These are phyloP conservation scores for Wickerhamiella lipophila DNA, from an alignment of 805 yeast species.

Conservation along the genomic window DNA sequence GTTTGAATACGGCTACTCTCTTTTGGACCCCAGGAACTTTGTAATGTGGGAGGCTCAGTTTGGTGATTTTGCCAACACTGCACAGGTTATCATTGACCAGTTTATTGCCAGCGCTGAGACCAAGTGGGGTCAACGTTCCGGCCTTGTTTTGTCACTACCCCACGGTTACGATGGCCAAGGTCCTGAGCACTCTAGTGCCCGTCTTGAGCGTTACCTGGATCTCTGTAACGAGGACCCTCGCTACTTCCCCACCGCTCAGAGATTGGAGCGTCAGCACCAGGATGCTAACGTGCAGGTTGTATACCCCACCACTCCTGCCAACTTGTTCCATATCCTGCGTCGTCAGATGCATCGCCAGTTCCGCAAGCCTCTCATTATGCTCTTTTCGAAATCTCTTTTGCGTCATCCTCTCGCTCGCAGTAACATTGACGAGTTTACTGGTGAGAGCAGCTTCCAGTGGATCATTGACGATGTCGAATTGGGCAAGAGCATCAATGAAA, in stretches of 20 bases:
- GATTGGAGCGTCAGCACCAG: slow-evolving; percentile 94
- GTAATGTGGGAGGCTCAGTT: slow-evolving; percentile 99
- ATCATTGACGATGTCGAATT: slow-evolving; percentile 84
- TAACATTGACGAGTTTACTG: slow-evolving; percentile 66
- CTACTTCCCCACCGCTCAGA: slow-evolving; percentile 77
- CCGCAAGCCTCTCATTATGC: slow-evolving; percentile 65
- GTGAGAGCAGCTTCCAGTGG: slow-evolving; percentile 89
- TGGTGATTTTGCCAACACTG: slow-evolving; percentile 99
- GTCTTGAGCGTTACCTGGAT: slow-evolving; percentile 93
- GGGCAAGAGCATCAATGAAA: slow-evolving; percentile 61
- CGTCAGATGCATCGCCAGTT: slow-evolving; percentile 99
- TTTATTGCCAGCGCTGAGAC: slow-evolving; percentile 93
- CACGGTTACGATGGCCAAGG: slow-evolving; percentile 99
- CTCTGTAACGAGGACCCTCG: slow-evolving; percentile 93
- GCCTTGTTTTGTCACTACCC: slow-evolving; percentile 86
- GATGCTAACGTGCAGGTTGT: slow-evolving; percentile 97
- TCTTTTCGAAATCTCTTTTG: slow-evolving; percentile 86
- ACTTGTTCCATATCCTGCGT: slow-evolving; percentile 89
- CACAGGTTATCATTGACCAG: slow-evolving; percentile 95
- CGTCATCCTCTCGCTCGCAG: slow-evolving; percentile 98
- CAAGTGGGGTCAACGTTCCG: slow-evolving; percentile 98
- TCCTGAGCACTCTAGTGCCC: slow-evolving; percentile 97
- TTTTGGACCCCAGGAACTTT: slow-evolving; percentile 92
- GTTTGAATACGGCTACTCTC: slow-evolving; percentile 96
- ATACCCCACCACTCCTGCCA: slow-evolving; percentile 96